Base-by-base conservation (phyloP, 305 asterid species). In the Rubia balearica region DNA sequence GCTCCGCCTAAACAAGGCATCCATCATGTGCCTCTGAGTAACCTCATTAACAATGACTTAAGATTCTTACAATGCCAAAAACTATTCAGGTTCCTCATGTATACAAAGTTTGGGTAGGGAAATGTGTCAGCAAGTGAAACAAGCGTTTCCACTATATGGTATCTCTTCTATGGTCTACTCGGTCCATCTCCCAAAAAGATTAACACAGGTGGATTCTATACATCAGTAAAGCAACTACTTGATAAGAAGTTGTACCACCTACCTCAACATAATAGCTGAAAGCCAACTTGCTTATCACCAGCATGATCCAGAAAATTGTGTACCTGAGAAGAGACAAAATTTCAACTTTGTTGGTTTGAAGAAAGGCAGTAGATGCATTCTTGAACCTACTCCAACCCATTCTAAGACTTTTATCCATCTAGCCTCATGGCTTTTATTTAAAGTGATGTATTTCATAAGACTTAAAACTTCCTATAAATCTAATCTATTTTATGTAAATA, bases 221-320 rank as follows among this genome's bases (percentile, higher is more conserved):
- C 8, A 13, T 5, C 9, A 7, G n/a, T 19, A 19, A 5, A 51
- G 41, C 9, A 3, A 68, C 24, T 36, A 45, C 19, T 40, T 10
- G 65, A 36, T 11, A 69, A 60, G 22, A 40, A 36, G 53, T 16
- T 8, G 67, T n/a, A 63, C 21, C 42, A 36, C 67, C 77, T 78
- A 95, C 99, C 96, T 95, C 99, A 67, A 95, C 96, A 87, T 90
- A 95, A 81, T 90, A 95, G 95, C 99, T 95, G 89, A 95, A 95
- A 70, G 97, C 92, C 63, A 95, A 89, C 86, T 95, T 95, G 96
- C 96, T 83, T 83, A 92, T 88, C 74, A 95, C 71, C 79, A 95
- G 85, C 79, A 89, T 84, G 73, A 90, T 78, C 99, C 99, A 95
- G 81, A 90, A 92, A 68, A 95, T 89, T 9, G 99, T 88, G 88